phyloP scores from a whole-genome alignment of 139 green algal species.

The Chlorella sp. region DNA sequence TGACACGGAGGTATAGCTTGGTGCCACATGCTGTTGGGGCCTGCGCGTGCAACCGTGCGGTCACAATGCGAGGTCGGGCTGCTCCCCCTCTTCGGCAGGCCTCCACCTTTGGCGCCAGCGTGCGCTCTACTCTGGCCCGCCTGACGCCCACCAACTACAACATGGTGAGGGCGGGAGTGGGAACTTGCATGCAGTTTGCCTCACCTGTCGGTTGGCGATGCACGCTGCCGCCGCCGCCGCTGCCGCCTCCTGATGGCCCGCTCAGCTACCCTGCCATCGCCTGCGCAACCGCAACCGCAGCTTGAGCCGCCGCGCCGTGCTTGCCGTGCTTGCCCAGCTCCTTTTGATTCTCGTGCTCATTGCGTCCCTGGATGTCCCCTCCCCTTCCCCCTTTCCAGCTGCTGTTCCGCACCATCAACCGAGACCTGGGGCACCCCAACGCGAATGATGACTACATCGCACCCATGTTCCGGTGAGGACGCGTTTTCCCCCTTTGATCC shows the following conservation, averaged over 20 bases:
- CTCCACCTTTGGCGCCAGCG: background rate
- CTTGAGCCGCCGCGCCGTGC: too few species aligned
- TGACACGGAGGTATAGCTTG: too few species aligned
- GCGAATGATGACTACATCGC: conserved; percentile 70
- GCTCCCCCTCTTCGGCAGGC: background rate
- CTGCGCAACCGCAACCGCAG: too few species aligned
- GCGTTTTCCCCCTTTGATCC: too few species aligned
- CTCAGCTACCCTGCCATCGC: too few species aligned
- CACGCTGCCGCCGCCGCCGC: background rate
- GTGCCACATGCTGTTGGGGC: too few species aligned
- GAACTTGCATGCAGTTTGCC: too few species aligned
- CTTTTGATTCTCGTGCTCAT: background rate
- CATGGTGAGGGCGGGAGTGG: background rate
- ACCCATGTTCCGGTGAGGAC: conserved; percentile 30
- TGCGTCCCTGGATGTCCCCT: background rate
- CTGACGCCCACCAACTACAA: conserved; percentile 17
- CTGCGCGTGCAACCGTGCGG: too few species aligned
- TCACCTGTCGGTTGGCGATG: background rate
- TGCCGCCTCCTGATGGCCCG: background rate
- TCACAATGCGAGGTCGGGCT: too few species aligned
- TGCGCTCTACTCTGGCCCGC: background rate
- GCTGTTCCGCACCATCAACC: conserved; percentile 72
- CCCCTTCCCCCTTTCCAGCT: conserved; percentile 46
- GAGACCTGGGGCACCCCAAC: conserved; percentile 57
- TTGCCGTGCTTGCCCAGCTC: background rate